A percentile compares a stretch with the other conserved stretches of the same genome.
Conservation (phyloP, 148 eudicot species). For the Rhododendron molle region DNA sequence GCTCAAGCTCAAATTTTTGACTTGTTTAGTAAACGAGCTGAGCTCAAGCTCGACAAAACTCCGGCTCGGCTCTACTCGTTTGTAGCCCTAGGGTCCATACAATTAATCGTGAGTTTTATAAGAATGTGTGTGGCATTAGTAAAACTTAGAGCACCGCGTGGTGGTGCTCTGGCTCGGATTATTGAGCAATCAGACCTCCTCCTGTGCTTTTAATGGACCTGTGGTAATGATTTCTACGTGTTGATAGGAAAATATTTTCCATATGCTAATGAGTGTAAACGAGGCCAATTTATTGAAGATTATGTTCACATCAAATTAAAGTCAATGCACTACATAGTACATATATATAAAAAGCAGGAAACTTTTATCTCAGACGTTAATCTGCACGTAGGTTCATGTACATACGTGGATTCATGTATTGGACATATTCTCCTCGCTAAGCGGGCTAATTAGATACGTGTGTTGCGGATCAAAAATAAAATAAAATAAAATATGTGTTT, state of each 20-base stretch:
- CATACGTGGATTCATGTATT: too few species aligned
- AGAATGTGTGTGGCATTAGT: neutral
- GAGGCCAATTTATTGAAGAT: slow-evolving; percentile 23
- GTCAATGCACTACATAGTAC: slow-evolving; percentile 28
- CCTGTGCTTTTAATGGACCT: slow-evolving; percentile 20
- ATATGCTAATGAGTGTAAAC: slow-evolving; percentile 26
- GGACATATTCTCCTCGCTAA: too few species aligned
- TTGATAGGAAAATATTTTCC: neutral
- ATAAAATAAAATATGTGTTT: too few species aligned
- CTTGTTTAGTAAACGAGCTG: too few species aligned
- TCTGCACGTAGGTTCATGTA: neutral
- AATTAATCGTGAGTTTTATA: too few species aligned
- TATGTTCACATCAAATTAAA: slow-evolving; percentile 19
- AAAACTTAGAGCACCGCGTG: neutral
- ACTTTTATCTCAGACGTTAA: slow-evolving; percentile 5
- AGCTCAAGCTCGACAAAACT: too few species aligned
- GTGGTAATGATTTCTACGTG: slow-evolving; percentile 1
- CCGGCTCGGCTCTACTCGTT: too few species aligned
- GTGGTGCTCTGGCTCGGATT: too few species aligned
- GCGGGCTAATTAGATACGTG: too few species aligned
- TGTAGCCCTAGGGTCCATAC: too few species aligned
- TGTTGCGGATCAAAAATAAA: too few species aligned
- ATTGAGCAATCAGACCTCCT: slow-evolving; percentile 8
- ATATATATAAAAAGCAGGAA: slow-evolving; percentile 14
- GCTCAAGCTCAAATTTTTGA: too few species aligned